Evolutionary conservation across 1,284 basidiomycete species (phyloP).

Genomic region (Heterobasidion annosum): DNA sequence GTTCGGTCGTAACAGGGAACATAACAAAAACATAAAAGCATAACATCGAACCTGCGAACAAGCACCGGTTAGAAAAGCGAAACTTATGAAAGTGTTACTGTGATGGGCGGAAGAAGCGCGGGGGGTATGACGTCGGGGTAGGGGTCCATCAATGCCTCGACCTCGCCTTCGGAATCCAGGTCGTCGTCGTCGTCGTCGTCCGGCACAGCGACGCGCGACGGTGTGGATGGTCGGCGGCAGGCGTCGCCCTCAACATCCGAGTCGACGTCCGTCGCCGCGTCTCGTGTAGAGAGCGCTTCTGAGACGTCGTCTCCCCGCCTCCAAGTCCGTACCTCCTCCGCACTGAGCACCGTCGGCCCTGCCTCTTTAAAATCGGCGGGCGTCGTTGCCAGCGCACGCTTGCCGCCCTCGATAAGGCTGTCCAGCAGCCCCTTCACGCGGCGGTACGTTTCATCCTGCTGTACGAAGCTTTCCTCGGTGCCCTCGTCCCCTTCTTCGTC

Average conservation of each 20-base stretch:
- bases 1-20: background rate
- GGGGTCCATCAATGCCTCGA: constrained; percentile 24
- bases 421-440: constrained; percentile 57
- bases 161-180: constrained; percentile 24
- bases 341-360: constrained; percentile 58
- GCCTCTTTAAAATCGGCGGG: constrained; percentile 41
- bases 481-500: constrained; percentile 31
- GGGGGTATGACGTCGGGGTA: constrained; percentile 10
- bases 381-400: constrained; percentile 50
- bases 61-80: constrained; percentile 9
- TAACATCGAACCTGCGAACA: background rate
- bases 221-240: constrained; percentile 17
- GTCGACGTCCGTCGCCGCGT: constrained; percentile 9
- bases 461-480: constrained; percentile 24
- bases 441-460: constrained; percentile 42
- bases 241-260: constrained; percentile 16
- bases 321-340: constrained; percentile 61
- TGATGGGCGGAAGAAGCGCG: constrained; percentile 30
- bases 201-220: constrained; percentile 23
- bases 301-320: constrained; percentile 19
- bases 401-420: constrained; percentile 49
- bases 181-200: constrained; percentile 14
- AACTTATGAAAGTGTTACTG: constrained; percentile 26
- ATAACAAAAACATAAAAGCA: background rate
- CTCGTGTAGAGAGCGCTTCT: constrained; percentile 1